Base-by-base conservation (phyloP, 441 rosid species). In the Arabidopsis hybrid region DNA sequence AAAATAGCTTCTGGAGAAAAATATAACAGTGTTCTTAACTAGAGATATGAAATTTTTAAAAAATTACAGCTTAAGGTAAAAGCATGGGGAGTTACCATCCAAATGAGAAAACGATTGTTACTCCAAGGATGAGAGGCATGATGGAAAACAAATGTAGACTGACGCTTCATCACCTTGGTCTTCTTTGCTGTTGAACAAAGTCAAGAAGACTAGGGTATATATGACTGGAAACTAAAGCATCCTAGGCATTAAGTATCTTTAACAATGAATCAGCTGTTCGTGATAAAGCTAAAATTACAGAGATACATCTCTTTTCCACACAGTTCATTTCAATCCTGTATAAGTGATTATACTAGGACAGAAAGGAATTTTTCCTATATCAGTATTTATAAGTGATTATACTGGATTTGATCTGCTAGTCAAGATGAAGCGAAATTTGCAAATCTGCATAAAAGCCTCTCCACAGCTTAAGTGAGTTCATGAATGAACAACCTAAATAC, bases 121-220 rank as follows among this genome's bases (percentile, higher is more conserved):
- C 93, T 95, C 97, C 97, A 92, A 73, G 97, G 99, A 87, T 95
- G 99, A 77, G 97, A 91, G 32, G 97, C 82, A 79, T 87, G 96
- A 75, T 95, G 99, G 86, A 95, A 87, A 34, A 95, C 84, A 67
- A 95, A 92, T 56, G 99, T 95, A 13, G 94, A 50, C 60, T 92
- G 99, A 56, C 95, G 82, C 81, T 71, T 82, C 92, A 91, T 90
- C 73, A 91, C 91, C 78, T 86, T 88, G 68, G 16, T 65, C 84
- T 70, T 84, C 85, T 83, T 91, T 74, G 84, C 98, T 93, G 59
- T 64, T 67, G 60, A 78, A 65, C 3, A 71, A 58, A 59, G 39
- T 49, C 55, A 70, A 70, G 60, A 58, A 65, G 59, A 39, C 1
- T 21, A 31, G 42, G 38, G 45, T 74, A 53, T 36, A 42, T 21